phyloP scores from a whole-genome alignment of 140 eudicot genomes.

The Bidens hawaiensis region DNA sequence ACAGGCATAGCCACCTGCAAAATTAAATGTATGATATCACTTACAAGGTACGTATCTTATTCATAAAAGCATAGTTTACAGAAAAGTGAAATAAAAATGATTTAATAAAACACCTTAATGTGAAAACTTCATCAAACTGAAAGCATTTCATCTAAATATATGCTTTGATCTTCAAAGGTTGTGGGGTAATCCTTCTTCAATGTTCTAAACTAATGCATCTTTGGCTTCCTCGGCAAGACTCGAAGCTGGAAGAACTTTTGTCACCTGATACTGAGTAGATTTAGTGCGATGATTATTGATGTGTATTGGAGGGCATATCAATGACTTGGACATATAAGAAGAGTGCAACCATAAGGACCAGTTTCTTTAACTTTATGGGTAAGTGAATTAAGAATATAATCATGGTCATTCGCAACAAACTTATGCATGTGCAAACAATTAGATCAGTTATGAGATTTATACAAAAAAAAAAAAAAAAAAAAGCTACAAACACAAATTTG shows the following conservation, averaged over 20 bases:
- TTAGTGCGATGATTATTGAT: neutral
- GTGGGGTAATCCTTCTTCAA: constrained; percentile 73
- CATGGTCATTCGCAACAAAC: constrained; percentile 48
- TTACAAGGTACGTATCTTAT: constrained; percentile 8
- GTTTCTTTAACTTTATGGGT: constrained; percentile 55
- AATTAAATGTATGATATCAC: neutral
- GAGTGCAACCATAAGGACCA: constrained; percentile 42
- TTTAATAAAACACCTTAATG: constrained; percentile 41
- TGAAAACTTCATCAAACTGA: constrained; percentile 63
- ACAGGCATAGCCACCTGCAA: constrained; percentile 46
- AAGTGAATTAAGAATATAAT: constrained; percentile 47
- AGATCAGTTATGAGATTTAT: neutral
- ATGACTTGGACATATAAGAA: neutral
- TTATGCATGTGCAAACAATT: constrained; percentile 45
- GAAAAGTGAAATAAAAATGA: neutral
- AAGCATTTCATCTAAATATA: constrained; percentile 66
- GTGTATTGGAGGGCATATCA: neutral
- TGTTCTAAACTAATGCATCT: constrained; percentile 57
- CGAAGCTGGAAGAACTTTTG: constrained; percentile 57
- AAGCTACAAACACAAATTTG: neutral
- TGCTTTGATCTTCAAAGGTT: constrained; percentile 67
- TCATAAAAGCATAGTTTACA: neutral
- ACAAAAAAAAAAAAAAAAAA: neutral
- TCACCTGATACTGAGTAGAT: constrained; percentile 34
- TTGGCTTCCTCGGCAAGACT: constrained; percentile 52